Base-by-base conservation (phyloP, 345 rosid genomes). In the Eucalyptus rudis region DNA sequence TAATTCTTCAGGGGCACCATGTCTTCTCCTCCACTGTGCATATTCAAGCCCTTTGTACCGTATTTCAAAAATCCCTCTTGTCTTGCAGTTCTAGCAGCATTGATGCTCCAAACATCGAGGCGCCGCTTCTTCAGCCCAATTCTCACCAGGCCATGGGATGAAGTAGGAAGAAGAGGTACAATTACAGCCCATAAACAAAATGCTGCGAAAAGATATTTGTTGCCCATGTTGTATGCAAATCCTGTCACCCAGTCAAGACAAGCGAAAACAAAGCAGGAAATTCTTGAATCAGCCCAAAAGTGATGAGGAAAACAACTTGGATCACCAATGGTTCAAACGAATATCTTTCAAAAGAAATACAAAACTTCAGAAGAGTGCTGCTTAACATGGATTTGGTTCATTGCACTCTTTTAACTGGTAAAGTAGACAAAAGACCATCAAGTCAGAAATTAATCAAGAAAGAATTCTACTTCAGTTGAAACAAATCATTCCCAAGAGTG, bases 1-100 rank as follows among this genome's bases (percentile, higher is more conserved):
- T 93, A 96, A 91, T 96, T 95, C 86, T 95, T 96, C n/a, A 96
- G 94, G 36, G 95, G 95, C 68, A 96, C 87, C 62, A 87, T 76
- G 83, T 92, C 94, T 87, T 92, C 92, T 90, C 15, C 90, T 24
- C 95, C 90, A 59, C 86, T 62, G 64, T 85, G 62, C 62, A 90
- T 13, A 88, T 22, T 88, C 83, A n/a, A 27, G 51, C 89, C 52
- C 19, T 66, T 83, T 62, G 52, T 80, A 49, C 87, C 92, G 6
- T 14, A 84, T 64, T 90, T 87, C 50, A 80, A 59, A 36, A 64
- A 22, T 83, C 47, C 88, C 87, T 90, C 91, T 89, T 86, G 89
- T 87, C 89, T 90, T 40, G 93, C 93, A 13, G 89, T 79, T 94
- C 93, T 91, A 33, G 92, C 93, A 56, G 93, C 91, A 40, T 91